Evolutionary conservation across 352 stramenopile species (phyloP), one percentile per base, ranked within the genome.

Genomic region (Globisporangium okanoganense): DNA sequence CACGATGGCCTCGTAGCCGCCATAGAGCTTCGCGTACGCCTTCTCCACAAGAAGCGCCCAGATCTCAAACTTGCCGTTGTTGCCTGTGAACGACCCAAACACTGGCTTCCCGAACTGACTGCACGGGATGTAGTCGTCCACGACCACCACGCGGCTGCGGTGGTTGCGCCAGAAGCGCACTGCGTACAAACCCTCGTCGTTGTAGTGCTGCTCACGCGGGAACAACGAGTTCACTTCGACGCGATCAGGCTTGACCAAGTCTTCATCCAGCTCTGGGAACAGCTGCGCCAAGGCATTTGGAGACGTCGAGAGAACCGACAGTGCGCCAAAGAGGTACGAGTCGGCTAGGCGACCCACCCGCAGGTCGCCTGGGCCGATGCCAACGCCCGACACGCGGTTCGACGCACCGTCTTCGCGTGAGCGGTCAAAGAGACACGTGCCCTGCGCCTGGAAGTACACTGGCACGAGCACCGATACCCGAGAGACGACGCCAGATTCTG

Each of bases 31-130:
- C 1, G 94, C 92, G 68, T 97, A 98, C n/a, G 93, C 93, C 65
- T 98, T 98, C 68, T 98, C 94, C 18, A 98, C 66, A 22, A 98
- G 73, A 48, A 97, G 58, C 14, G 91, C 92, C 94, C 93, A 98
- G 49, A 98, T 87, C 70, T 98, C 92, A 69, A 93, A 93, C 66
- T 92, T 92, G 41, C 68, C 79, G 56, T 85, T 87, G 66, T 66
- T 83, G 50, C 85, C 85, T 2, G 85, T 94, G 62, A 95, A 93
- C 27, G 83, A 90, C 6, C 74, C 85, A 43, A 95, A 95, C 3
- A 92, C 83, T 16, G 85, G 85, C 62, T 93, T 95, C 22, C 83
- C 85, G 48, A 87, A 89, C 58, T 89, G 75, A 22, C 75, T 90
- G 58, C 83, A 93, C n/a, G 85, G 85, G 58, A 95, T 85, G 61